A percentile compares a stretch with the other conserved stretches of the same genome.
Conservation (phyloP, 2,329 filamentous ascomycete genomes). For the Cercospora zeae-maydis region DNA sequence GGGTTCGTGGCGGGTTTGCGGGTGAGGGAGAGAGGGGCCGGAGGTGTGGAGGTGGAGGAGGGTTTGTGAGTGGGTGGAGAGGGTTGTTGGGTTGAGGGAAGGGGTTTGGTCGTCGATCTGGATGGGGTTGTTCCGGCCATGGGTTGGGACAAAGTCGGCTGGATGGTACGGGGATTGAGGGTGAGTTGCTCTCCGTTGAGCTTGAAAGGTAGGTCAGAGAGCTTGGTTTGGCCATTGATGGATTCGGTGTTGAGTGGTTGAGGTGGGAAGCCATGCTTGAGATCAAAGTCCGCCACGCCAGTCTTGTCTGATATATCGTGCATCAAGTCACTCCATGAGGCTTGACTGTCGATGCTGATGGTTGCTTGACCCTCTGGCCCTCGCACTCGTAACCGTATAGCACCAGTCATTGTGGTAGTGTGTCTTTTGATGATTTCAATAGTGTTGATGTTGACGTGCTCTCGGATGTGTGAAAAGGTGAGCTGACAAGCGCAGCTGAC, state of each 20-base stretch:
- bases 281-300: constrained; percentile 61
- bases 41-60: constrained; percentile 31
- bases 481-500: neutral
- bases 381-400: constrained; percentile 72
- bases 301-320: constrained; percentile 61
- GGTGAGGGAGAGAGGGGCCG: constrained; percentile 37
- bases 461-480: neutral
- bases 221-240: constrained; percentile 49
- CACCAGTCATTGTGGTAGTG: constrained; percentile 15
- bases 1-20: constrained; percentile 44
- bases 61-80: constrained; percentile 29
- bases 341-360: constrained; percentile 64
- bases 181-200: constrained; percentile 67
- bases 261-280: constrained; percentile 84
- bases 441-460: neutral
- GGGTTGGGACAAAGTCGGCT: constrained; percentile 36
- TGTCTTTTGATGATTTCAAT: neutral
- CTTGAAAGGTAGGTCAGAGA: constrained; percentile 57
- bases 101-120: constrained; percentile 23
- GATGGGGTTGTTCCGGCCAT: constrained; percentile 26
- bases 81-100: constrained; percentile 26
- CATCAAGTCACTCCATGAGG: constrained; percentile 62
- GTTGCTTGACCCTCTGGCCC: constrained; percentile 69
- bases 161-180: constrained; percentile 50
- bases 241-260: constrained; percentile 61